These are phyloP conservation scores for Claviceps arundinis DNA, from an alignment of 2,329 filamentous ascomycete species.

Conservation along the genomic window DNA sequence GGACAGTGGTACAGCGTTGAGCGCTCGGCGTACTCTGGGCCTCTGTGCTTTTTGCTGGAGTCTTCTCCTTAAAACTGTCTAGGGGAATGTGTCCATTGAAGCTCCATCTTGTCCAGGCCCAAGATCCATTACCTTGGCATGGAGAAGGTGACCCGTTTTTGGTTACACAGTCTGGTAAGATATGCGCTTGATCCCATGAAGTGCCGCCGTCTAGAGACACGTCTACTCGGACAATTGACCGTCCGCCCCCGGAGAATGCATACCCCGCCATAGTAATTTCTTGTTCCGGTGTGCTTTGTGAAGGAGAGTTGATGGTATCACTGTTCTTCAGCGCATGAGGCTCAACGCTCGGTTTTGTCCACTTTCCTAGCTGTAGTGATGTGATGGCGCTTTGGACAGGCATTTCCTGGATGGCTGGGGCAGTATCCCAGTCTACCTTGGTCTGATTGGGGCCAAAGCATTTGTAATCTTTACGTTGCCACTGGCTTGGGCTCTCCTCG, in stretches of 20 bases:
- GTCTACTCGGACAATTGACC: slow-evolving; percentile 54
- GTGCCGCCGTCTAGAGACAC: slow-evolving; percentile 49
- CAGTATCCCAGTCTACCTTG: slow-evolving; percentile 47
- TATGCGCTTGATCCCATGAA: slow-evolving; percentile 50
- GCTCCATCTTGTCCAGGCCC: slow-evolving; percentile 55
- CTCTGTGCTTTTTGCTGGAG: slow-evolving; percentile 2
- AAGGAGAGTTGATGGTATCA: not conserved
- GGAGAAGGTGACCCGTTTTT: slow-evolving; percentile 14
- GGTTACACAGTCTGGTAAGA: slow-evolving; percentile 35
- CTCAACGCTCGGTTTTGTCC: slow-evolving; percentile 9
- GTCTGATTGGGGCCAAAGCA: slow-evolving; percentile 51
- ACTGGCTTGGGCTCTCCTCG: slow-evolving; percentile 52
- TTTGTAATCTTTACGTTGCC: slow-evolving; percentile 57
- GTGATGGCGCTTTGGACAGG: slow-evolving; percentile 57
- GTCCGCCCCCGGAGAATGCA: slow-evolving; percentile 55
- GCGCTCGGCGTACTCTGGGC: slow-evolving; percentile 8
- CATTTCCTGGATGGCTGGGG: slow-evolving; percentile 53
- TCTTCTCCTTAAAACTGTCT: slow-evolving; percentile 12
- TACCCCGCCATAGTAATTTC: slow-evolving; percentile 42
- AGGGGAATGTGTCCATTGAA: slow-evolving; percentile 35
- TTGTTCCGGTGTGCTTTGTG: slow-evolving; percentile 8
- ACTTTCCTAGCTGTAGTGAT: slow-evolving; percentile 28
- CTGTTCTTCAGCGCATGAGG: not conserved
- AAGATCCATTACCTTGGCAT: slow-evolving; percentile 33
- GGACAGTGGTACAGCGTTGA: slow-evolving; percentile 33